Evolutionary conservation across 192 early-diverging fungal species (phyloP), one percentile per base, ranked within the genome.

Genomic region (Coemansia reversa): DNA sequence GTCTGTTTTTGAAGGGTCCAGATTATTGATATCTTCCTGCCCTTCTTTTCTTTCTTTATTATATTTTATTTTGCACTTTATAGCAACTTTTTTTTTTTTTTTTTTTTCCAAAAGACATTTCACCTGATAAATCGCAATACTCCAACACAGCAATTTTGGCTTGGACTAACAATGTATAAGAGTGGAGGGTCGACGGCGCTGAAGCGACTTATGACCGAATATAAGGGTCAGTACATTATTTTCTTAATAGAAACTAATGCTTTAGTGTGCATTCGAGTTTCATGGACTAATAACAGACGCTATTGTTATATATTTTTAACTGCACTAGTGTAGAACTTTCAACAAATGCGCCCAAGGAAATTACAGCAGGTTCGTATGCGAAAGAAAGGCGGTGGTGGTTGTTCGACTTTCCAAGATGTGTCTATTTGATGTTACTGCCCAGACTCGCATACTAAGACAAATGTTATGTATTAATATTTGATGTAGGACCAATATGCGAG

Each of bases 181-280:
- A 73, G 80, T 58, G 74, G 79, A 57, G 88, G 89, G 55, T 85
- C 90, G 16, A 90, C 93, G 24, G 92, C 93, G 33, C 72, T 94
- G 39, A 93, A 92, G 81, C 86, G 94, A 59, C 82, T 97, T 51
- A 94, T 94, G 92, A 94, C 88, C 11, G 95, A 97, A 72, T 97
- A 97, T 79, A 88, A 83, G 84, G 92, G 91, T 91, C 63, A 32
- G 59, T 62, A 8, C 42, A n/a, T 24, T 24, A 23, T 18, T 24
- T 47, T n/a, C 49, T 16, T 32, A 42, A 14, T 22, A 8, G 4
- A 12, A 7, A 18, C 16, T 8, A 29, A 28, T 14, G 42, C 47
- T 49, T 53, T 18, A n/a, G 23, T 20, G n/a, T 9, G 30, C 50
- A 20, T 51, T 32, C 19, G 20, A 32, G 22, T 47, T 51, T 19